A percentile compares a stretch with the other conserved stretches of the same genome.
Conservation (phyloP, 495 filamentous ascomycete genomes). For the Oidiodendron maius region DNA sequence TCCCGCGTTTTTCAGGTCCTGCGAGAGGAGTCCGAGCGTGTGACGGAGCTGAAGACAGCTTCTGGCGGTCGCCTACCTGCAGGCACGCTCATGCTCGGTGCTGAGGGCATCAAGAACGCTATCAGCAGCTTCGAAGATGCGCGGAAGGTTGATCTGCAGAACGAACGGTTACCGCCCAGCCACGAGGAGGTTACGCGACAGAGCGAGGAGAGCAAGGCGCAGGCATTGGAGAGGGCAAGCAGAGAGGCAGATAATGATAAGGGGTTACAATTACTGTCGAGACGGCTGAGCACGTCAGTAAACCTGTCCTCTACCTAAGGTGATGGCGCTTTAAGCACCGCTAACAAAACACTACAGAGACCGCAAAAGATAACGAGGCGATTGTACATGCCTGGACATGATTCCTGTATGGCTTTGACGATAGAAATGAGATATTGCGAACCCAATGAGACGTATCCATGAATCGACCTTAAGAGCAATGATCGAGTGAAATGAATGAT, state of each 20-base stretch:
- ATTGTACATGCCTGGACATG: no score
- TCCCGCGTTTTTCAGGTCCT: constrained; percentile 98
- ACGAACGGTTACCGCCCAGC: constrained; percentile 85
- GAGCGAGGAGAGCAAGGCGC: constrained; percentile 68
- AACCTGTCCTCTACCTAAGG: no score
- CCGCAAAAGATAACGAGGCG: constrained; percentile 19
- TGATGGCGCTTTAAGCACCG: no score
- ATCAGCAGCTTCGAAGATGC: constrained; percentile 96
- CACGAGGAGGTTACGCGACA: constrained; percentile 85
- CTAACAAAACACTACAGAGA: constrained; percentile 15
- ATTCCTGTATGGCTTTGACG: no score
- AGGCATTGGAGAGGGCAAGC: constrained; percentile 77
- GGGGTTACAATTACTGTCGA: constrained; percentile 74
- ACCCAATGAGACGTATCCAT: no score
- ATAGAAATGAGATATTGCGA: no score
- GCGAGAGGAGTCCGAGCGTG: constrained; percentile 92
- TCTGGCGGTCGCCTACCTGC: constrained; percentile 89
- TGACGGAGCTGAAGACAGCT: constrained; percentile 96
- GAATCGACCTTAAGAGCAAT: no score
- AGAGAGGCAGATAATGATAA: constrained; percentile 88
- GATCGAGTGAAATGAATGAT: no score
- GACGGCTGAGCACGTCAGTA: constrained; percentile 93
- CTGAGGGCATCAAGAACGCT: constrained; percentile 98
- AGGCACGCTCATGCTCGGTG: constrained; percentile 94
- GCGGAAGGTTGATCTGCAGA: constrained; percentile 95